These are phyloP conservation scores for Acer saccharum DNA, from an alignment of 345 rosid genomes.

Conservation along the genomic window DNA sequence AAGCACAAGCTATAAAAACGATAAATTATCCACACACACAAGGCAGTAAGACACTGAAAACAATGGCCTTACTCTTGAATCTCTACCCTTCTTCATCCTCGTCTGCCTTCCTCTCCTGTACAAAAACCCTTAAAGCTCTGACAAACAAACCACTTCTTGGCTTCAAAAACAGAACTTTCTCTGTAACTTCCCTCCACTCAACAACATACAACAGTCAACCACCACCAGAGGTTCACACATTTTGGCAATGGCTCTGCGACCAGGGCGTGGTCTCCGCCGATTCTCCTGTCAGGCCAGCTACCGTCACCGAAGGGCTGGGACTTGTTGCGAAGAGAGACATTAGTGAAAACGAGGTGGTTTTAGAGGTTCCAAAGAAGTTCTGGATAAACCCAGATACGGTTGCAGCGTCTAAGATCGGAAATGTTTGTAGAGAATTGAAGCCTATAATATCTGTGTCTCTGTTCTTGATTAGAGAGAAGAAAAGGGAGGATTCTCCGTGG, in stretches of 20 bases:
- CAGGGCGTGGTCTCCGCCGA: constrained; percentile 63
- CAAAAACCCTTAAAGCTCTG: constrained; percentile 22
- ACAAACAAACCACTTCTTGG: constrained; percentile 23
- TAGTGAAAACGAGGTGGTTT: constrained; percentile 73
- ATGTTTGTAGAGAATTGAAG: constrained; percentile 69
- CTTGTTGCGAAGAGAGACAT: constrained; percentile 78
- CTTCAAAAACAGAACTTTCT: constrained; percentile 31
- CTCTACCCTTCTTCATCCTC: constrained; percentile 16
- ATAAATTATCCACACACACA: neutral
- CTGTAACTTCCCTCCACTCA: constrained; percentile 31
- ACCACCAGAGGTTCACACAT: constrained; percentile 47
- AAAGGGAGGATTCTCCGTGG: constrained; percentile 64
- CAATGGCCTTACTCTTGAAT: constrained; percentile 33
- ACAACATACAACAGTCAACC: constrained; percentile 21
- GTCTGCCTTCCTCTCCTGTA: constrained; percentile 19
- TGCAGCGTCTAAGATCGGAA: constrained; percentile 77
- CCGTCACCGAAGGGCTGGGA: constrained; percentile 76
- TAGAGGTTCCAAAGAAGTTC: constrained; percentile 78
- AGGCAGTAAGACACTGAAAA: neutral
- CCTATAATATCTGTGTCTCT: constrained; percentile 88
- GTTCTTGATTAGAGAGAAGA: constrained; percentile 80
- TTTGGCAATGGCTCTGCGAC: constrained; percentile 85
- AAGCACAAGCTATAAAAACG: constrained; percentile 1
- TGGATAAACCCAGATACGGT: constrained; percentile 89
- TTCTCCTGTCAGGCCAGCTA: constrained; percentile 58